Conservation (phyloP, 2,329 filamentous ascomycete species). For the Neonectria hederae region DNA sequence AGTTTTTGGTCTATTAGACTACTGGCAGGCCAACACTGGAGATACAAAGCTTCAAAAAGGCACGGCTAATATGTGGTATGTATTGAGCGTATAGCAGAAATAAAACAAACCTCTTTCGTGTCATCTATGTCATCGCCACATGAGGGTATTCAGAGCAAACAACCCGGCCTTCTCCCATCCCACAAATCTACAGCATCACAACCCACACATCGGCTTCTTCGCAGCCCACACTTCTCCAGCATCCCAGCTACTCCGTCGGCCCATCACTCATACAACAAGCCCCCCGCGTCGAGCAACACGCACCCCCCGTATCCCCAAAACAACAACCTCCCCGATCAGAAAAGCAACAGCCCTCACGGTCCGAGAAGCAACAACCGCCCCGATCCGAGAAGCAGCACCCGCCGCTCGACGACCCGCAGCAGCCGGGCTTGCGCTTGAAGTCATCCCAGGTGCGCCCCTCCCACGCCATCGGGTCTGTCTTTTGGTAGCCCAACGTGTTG, state of each 20-base stretch:
- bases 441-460: conserved; percentile 12
- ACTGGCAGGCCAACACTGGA: too few relatives aligned
- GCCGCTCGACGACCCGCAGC: conserved; percentile 22
- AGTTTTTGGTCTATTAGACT: too few relatives aligned
- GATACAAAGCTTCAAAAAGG: not conserved
- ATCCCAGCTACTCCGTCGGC: not conserved
- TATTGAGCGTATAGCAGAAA: not conserved
- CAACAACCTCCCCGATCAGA: conserved; percentile 20
- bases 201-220: too few relatives aligned
- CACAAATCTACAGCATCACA: not conserved
- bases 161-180: not conserved
- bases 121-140: not conserved
- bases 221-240: not conserved
- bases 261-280: not conserved
- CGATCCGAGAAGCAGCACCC: conserved; percentile 21
- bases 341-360: conserved; percentile 18
- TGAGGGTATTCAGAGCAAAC: not conserved
- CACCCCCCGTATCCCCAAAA: conserved; percentile 6
- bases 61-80: not conserved
- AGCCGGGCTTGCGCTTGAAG: conserved; percentile 9
- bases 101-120: not conserved
- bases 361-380: conserved; percentile 19
- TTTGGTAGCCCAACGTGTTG: conserved; percentile 3
- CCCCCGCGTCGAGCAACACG: conserved; percentile 5
- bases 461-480: conserved; percentile 19